phyloP scores from a whole-genome alignment of 2,329 filamentous ascomycete species.

The Elsinoe batatas region DNA sequence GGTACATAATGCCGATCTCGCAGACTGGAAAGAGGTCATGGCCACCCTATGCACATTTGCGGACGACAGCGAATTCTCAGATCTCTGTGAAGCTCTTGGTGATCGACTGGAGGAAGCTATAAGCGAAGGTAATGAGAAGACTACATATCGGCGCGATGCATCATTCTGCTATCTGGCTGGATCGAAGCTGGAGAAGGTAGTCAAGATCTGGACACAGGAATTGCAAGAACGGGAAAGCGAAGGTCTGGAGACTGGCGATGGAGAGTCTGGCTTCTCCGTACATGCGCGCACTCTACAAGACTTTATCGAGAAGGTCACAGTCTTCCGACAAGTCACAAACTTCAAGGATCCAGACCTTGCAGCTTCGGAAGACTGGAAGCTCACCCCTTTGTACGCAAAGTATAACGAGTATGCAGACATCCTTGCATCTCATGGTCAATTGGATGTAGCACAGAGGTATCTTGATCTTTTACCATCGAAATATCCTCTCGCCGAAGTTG shows the following conservation, averaged over 20 bases:
- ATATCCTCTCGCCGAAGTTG: constrained; percentile 80
- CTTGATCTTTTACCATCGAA: constrained; percentile 72
- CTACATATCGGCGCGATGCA: constrained; percentile 64
- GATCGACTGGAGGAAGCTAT: constrained; percentile 72
- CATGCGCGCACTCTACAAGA: constrained; percentile 81
- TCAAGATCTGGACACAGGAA: constrained; percentile 86
- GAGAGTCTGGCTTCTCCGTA: constrained; percentile 79
- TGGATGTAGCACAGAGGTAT: constrained; percentile 82
- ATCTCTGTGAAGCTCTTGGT: constrained; percentile 88
- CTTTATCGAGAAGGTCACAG: constrained; percentile 95
- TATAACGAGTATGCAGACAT: constrained; percentile 97
- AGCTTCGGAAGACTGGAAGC: constrained; percentile 74
- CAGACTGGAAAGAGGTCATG: constrained; percentile 96
- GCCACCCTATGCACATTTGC: constrained; percentile 93
- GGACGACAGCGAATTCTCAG: constrained; percentile 79
- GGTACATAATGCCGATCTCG: constrained; percentile 87
- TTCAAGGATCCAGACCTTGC: constrained; percentile 71
- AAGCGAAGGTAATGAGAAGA: constrained; percentile 40
- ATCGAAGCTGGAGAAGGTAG: constrained; percentile 94
- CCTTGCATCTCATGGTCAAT: constrained; percentile 77
- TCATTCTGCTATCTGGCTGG: constrained; percentile 95
- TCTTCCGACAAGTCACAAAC: constrained; percentile 89
- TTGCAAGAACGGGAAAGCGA: constrained; percentile 74
- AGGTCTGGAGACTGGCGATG: constrained; percentile 52
- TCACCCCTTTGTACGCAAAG: constrained; percentile 79